A percentile compares a stretch with the other conserved stretches of the same genome.
phyloP scores from a whole-genome alignment of 2,329 filamentous ascomycete genomes.

The Ambrosiella xylebori region DNA sequence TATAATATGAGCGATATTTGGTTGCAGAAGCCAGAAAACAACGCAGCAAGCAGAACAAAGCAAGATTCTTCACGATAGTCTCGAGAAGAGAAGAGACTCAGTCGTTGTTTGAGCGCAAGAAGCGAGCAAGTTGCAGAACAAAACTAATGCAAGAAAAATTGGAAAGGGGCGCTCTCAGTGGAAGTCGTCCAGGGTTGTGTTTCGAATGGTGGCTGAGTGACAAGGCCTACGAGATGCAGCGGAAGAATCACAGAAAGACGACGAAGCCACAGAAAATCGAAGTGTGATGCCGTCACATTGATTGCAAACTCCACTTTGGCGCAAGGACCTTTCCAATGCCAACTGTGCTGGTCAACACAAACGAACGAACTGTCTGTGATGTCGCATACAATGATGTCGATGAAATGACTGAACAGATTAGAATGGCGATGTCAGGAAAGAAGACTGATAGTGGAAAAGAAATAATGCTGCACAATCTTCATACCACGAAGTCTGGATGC shows the following conservation, averaged over 20 bases:
- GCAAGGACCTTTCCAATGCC: neutral
- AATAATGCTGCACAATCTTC: neutral
- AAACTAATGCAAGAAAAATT: constrained; percentile 13
- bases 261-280: neutral
- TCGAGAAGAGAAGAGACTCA: constrained; percentile 9
- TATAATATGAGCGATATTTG: constrained; percentile 6
- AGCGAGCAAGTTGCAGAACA: constrained; percentile 4
- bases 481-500: neutral
- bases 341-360: neutral
- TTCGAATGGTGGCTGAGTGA: constrained; percentile 13
- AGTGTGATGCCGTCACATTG: neutral
- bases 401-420: too few species aligned
- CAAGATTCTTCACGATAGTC: constrained; percentile 5
- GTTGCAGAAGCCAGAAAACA: neutral
- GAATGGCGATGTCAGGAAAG: too few species aligned
- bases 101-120: neutral
- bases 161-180: constrained; percentile 10
- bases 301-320: neutral
- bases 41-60: neutral
- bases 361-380: neutral
- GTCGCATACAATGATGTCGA: neutral
- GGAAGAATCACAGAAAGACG: neutral
- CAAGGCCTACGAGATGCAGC: constrained; percentile 3
- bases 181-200: constrained; percentile 5
- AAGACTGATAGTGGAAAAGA: neutral